phyloP scores from a whole-genome alignment of 192 early-diverging fungal genomes.

The Umbelopsis vinacea region DNA sequence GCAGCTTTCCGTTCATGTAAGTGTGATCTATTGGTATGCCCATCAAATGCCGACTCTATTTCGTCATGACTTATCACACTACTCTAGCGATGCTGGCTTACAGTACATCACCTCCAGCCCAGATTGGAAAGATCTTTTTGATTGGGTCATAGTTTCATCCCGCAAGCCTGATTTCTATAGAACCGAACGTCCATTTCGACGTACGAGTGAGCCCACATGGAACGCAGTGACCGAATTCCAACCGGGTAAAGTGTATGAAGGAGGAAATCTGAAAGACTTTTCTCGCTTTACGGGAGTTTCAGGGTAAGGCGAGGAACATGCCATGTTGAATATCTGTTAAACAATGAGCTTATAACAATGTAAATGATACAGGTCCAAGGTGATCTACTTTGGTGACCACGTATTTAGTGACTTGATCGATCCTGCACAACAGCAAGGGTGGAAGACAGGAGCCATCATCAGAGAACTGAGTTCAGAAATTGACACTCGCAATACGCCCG shows the following conservation, averaged over 20 bases:
- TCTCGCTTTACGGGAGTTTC: constrained; percentile 59
- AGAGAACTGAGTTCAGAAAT: constrained; percentile 61
- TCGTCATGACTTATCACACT: not conserved
- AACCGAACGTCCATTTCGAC: constrained; percentile 62
- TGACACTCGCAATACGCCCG: constrained; percentile 49
- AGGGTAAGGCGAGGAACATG: not conserved
- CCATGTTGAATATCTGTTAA: not conserved
- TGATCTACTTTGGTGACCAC: constrained; percentile 70
- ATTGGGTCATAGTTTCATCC: constrained; percentile 61
- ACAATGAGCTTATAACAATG: not conserved
- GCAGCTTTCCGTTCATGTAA: constrained; percentile 55
- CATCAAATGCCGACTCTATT: not conserved
- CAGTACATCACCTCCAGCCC: constrained; percentile 49
- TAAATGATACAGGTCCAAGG: constrained; percentile 44
- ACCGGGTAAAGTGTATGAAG: constrained; percentile 62
- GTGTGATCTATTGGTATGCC: not conserved
- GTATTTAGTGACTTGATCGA: constrained; percentile 66
- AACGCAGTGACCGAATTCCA: constrained; percentile 54
- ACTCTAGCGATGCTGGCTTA: constrained; percentile 45
- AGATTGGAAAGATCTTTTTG: constrained; percentile 64
- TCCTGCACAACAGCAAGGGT: constrained; percentile 63
- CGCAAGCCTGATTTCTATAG: constrained; percentile 65
- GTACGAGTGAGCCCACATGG: constrained; percentile 53
- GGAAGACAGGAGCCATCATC: constrained; percentile 67
- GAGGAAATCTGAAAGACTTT: constrained; percentile 62